phyloP scores from a whole-genome alignment of 805 yeast species.

The Ogataea polymorpha region DNA sequence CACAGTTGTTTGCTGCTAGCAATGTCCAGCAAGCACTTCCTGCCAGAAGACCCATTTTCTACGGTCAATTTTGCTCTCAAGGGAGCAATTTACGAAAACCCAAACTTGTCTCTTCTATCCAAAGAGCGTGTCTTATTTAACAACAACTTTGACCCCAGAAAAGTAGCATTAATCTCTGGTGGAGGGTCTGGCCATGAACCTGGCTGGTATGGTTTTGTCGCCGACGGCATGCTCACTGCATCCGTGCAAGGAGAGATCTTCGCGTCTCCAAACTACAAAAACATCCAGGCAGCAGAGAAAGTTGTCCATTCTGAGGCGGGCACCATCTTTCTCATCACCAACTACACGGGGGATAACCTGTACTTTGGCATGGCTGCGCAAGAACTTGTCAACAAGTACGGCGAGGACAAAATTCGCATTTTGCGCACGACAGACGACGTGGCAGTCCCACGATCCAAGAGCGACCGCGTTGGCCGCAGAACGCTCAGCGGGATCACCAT shows the following conservation, averaged over 20 bases:
- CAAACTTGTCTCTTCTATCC: slow-evolving; percentile 35
- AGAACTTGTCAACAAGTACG: slow-evolving; percentile 32
- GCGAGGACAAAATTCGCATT: slow-evolving; percentile 31
- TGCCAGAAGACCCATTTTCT: slow-evolving; percentile 34
- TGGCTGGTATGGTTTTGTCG: slow-evolving; percentile 40
- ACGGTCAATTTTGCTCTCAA: slow-evolving; percentile 38
- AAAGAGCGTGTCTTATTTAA: slow-evolving; percentile 39
- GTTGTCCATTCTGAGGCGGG: slow-evolving; percentile 36
- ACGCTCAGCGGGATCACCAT: slow-evolving; percentile 35
- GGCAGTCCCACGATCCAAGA: slow-evolving; percentile 31
- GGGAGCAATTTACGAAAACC: slow-evolving; percentile 39
- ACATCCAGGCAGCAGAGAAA: slow-evolving; percentile 38
- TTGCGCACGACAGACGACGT: slow-evolving; percentile 36
- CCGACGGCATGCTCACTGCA: slow-evolving; percentile 38
- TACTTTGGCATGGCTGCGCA: slow-evolving; percentile 41
- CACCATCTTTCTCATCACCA: slow-evolving; percentile 34
- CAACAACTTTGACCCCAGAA: slow-evolving; percentile 25
- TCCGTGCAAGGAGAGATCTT: slow-evolving; percentile 41
- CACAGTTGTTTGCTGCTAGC: not conserved
- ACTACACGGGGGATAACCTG: slow-evolving; percentile 39
- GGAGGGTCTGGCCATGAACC: slow-evolving; percentile 47
- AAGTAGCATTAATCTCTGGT: slow-evolving; percentile 37
- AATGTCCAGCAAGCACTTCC: slow-evolving; percentile 42
- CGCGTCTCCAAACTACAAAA: slow-evolving; percentile 39
- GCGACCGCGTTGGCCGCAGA: slow-evolving; percentile 37